Evolutionary conservation across 257 asterid genomes (phyloP).

Genomic region (Fraxinus excelsior): DNA sequence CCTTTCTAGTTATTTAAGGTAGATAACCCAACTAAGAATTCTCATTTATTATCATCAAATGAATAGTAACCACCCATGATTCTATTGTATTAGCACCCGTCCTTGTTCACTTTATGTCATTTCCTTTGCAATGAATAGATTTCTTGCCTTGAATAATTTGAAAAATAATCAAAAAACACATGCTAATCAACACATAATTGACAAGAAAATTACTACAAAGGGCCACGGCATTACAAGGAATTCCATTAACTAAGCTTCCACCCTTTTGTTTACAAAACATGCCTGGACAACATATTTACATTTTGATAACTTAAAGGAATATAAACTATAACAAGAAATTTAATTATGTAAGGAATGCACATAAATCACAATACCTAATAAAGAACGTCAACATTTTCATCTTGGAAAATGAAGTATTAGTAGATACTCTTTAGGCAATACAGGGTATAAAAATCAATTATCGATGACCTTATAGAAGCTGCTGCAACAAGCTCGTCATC

Average conservation of each 20-base stretch:
- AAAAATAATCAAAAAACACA: neutral
- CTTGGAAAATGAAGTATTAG: neutral
- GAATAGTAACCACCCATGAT: neutral
- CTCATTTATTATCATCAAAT: neutral
- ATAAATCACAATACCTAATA: slow-evolving; percentile 9
- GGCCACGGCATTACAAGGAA: neutral
- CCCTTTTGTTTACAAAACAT: slow-evolving; percentile 8
- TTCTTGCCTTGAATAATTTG: neutral
- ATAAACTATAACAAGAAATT: slow-evolving; percentile 4
- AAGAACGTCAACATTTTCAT: slow-evolving; percentile 13
- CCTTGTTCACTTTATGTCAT: neutral
- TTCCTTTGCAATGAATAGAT: neutral
- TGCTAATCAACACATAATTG: neutral
- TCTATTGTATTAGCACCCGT: neutral
- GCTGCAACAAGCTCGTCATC: slow-evolving; percentile 77
- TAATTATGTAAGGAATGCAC: neutral
- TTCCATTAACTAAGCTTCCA: slow-evolving; percentile 23
- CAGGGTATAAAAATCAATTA: slow-evolving; percentile 14
- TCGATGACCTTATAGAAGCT: slow-evolving; percentile 82
- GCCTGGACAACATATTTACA: slow-evolving; percentile 20
- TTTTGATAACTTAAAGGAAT: neutral
- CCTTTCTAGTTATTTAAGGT: neutral
- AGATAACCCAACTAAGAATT: neutral
- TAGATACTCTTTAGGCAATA: neutral
- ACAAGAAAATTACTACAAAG: neutral